These are phyloP conservation scores for Morella rubra DNA, from an alignment of 306 rosid genomes.

Conservation along the genomic window DNA sequence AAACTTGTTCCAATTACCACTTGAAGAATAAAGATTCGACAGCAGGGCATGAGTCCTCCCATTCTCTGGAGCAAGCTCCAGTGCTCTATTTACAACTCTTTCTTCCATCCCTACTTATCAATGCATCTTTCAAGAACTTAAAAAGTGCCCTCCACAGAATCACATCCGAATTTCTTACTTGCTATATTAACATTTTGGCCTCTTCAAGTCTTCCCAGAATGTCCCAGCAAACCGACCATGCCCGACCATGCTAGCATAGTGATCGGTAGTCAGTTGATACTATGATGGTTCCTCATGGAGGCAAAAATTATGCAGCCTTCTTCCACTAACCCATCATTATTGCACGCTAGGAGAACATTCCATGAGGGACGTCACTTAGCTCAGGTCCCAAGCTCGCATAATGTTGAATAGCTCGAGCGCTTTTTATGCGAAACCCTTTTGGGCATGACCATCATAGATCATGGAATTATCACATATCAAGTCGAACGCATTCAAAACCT, in stretches of 20 bases:
- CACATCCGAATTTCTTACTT: constrained; percentile 55
- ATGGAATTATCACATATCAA: constrained; percentile 60
- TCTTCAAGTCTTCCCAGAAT: constrained; percentile 59
- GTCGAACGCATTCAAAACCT: constrained; percentile 48
- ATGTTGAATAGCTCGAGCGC: constrained; percentile 51
- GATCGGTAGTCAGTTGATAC: constrained; percentile 52
- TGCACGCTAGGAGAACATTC: constrained; percentile 72
- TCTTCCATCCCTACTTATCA: constrained; percentile 67
- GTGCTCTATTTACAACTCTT: constrained; percentile 43
- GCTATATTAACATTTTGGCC: constrained; percentile 52
- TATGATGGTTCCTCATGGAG: constrained; percentile 35
- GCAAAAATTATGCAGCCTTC: constrained; percentile 61
- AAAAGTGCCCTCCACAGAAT: constrained; percentile 67
- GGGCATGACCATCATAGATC: constrained; percentile 63
- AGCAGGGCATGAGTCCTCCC: constrained; percentile 59
- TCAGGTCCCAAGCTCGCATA: constrained; percentile 38
- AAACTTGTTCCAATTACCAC: constrained; percentile 67
- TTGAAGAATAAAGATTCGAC: constrained; percentile 65
- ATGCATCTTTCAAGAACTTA: constrained; percentile 54
- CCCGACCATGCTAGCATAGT: constrained; percentile 34
- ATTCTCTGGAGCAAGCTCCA: constrained; percentile 52
- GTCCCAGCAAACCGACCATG: constrained; percentile 68
- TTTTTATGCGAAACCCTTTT: constrained; percentile 58
- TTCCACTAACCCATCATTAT: constrained; percentile 63
- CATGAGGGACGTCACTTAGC: constrained; percentile 57